Evolutionary conservation across 306 rosid species (phyloP), one percentile per base, ranked within the genome.

Genomic region (Acacia acuminata): DNA sequence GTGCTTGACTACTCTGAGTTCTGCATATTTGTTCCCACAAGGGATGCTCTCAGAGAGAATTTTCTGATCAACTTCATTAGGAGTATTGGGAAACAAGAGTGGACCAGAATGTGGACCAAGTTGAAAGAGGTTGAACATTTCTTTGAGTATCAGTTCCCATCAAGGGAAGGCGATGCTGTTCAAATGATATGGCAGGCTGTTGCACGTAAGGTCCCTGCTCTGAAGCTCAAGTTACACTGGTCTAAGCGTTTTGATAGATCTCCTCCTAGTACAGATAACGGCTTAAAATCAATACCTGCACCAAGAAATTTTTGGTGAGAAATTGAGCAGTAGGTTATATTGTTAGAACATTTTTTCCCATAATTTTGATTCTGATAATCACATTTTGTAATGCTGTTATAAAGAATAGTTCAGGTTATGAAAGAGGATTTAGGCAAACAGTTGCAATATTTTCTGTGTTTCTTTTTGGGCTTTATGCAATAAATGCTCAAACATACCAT

Each of bases 151-250:
- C 93, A 83, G 88, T 94, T 74, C 58, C 98, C 97, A 0, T 94
- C 98, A 2, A 83, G 78, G 82, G 90, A 92, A 71, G 84, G 79
- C 25, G 98, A 92, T 34, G 98, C 98, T 40, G 92, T 92, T 8
- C 94, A 94, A 58, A 94, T 94, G 98, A 90, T 94, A 72, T 94
- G 98, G 98, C 93, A 88, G 42, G 98, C 98, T 12, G 85, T 94
- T 60, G 85, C 90, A 1, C 91, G 98, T 19, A 90, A 85, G 71
- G 92, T 87, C 78, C 97, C 97, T 4, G 83, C 83, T 27, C 78
- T 94, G 53, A 87, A 82, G 55, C 43, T 88, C 86, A 90, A 90
- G 83, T 40, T 77, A 32, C 87, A 94, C 80, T 88, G 87, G 84
- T 89, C 90, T 45, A 87, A 87, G 69, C 86, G 98, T 71, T 92